phyloP scores from a whole-genome alignment of 306 rosid species.

The Vachellia pachyceras region DNA sequence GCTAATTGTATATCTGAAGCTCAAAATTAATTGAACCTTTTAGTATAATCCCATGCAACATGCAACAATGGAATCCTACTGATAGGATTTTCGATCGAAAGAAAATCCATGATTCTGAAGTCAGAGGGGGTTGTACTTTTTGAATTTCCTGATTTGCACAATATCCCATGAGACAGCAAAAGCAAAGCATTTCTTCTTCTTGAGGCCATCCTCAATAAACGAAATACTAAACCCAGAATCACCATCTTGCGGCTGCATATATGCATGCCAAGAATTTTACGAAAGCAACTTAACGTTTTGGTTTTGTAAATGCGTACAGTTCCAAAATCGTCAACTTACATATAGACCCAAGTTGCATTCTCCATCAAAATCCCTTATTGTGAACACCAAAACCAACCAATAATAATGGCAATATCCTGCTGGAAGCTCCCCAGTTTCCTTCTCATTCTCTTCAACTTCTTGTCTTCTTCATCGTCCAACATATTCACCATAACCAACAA shows the following conservation, averaged over 20 bases:
- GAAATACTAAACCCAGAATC: slow-evolving; percentile 76
- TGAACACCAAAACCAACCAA: background rate
- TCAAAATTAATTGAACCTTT: background rate
- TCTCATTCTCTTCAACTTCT: slow-evolving; percentile 24
- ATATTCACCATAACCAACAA: slow-evolving; percentile 77
- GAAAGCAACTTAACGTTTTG: slow-evolving; percentile 52
- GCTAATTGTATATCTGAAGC: slow-evolving; percentile 11
- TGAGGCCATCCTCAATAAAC: slow-evolving; percentile 62
- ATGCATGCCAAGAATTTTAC: slow-evolving; percentile 36
- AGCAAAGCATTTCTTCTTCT: slow-evolving; percentile 77
- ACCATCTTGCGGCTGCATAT: slow-evolving; percentile 44
- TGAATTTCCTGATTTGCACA: slow-evolving; percentile 43
- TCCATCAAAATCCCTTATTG: slow-evolving; percentile 3
- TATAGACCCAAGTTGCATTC: background rate
- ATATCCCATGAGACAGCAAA: slow-evolving; percentile 49
- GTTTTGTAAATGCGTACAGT: slow-evolving; percentile 38
- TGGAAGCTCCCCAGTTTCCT: slow-evolving; percentile 30
- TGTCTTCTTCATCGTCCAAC: slow-evolving; percentile 41
- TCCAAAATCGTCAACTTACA: slow-evolving; percentile 40
- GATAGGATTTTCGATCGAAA: slow-evolving; percentile 8
- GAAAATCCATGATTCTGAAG: slow-evolving; percentile 35
- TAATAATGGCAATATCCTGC: slow-evolving; percentile 28
- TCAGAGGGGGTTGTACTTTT: slow-evolving; percentile 11
- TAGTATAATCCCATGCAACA: slow-evolving; percentile 48
- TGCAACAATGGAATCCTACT: slow-evolving; percentile 32